Evolutionary conservation across 805 yeast genomes (phyloP).

Genomic region (Suhomyces sp.): DNA sequence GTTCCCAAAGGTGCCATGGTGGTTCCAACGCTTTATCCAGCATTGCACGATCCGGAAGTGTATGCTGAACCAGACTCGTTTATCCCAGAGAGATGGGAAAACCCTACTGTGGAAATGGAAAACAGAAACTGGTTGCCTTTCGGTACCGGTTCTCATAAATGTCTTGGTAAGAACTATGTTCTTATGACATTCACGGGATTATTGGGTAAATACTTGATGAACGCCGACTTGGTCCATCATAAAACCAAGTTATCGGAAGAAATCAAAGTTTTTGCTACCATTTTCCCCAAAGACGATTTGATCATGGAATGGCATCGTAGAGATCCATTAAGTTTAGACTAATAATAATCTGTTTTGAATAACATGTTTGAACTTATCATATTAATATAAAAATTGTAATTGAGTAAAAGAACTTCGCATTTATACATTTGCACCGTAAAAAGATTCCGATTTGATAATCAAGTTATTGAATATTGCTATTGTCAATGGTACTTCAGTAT

Average conservation of each 20-base stretch:
- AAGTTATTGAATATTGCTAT: too few relatives aligned
- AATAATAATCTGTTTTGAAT: too few relatives aligned
- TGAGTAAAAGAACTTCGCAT: too few relatives aligned
- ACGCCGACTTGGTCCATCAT: constrained; percentile 76
- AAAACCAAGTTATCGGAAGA: constrained; percentile 84
- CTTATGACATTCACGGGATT: constrained; percentile 83
- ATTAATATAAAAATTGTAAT: too few relatives aligned
- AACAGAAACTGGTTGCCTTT: constrained; percentile 94
- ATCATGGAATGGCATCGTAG: constrained; percentile 69
- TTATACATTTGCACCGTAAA: too few relatives aligned
- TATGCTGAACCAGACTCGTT: constrained; percentile 93
- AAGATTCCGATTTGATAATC: too few relatives aligned
- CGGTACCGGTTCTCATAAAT: constrained; percentile 96
- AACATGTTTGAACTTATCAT: too few relatives aligned
- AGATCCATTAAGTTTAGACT: constrained; percentile 42
- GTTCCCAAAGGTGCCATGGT: constrained; percentile 98
- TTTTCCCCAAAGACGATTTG: constrained; percentile 96
- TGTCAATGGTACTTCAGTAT: too few relatives aligned
- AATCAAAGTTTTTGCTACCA: constrained; percentile 95
- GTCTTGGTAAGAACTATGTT: constrained; percentile 93
- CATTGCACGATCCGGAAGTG: constrained; percentile 95
- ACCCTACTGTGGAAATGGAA: constrained; percentile 69
- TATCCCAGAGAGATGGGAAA: constrained; percentile 96
- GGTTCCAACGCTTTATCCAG: constrained; percentile 92
- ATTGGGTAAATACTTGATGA: constrained; percentile 86